Percentiles rank a stretch among this genome's conserved stretches.
Conservation (phyloP, 2,329 filamentous ascomycete species). For the Acrodontium crateriforme region DNA sequence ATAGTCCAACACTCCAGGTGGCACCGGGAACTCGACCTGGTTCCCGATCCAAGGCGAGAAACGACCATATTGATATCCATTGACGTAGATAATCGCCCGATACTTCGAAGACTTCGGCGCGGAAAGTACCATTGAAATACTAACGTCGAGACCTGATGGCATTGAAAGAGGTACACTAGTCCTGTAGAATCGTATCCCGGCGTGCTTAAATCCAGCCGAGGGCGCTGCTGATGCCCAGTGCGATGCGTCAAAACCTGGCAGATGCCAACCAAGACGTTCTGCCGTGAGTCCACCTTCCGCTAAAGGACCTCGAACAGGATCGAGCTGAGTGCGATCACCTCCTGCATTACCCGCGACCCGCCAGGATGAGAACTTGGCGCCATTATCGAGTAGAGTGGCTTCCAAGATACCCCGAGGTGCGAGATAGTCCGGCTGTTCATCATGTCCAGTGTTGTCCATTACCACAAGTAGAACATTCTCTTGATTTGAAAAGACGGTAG, state of each 20-base stretch:
- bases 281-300: conserved; percentile 46
- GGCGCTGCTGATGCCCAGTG: too few species aligned
- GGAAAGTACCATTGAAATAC: conserved; percentile 41
- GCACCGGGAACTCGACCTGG: conserved; percentile 47
- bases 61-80: conserved; percentile 47
- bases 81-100: conserved; percentile 45
- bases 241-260: conserved; percentile 41
- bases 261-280: conserved; percentile 45
- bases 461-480: conserved; percentile 40
- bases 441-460: conserved; percentile 48
- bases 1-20: conserved; percentile 43
- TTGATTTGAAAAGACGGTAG: conserved; percentile 25
- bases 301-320: conserved; percentile 41
- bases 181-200: conserved; percentile 44
- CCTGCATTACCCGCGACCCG: conserved; percentile 45
- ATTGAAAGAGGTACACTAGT: conserved; percentile 37
- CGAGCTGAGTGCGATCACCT: conserved; percentile 36
- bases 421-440: conserved; percentile 35
- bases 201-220: conserved; percentile 31
- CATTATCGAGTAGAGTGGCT: conserved; percentile 34
- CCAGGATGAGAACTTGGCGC: conserved; percentile 40
- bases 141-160: conserved; percentile 39
- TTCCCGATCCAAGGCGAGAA: conserved; percentile 47
- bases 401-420: conserved; percentile 40
- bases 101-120: conserved; percentile 31